Base-by-base conservation (phyloP, 345 rosid genomes). In the Ceriops decandra region DNA sequence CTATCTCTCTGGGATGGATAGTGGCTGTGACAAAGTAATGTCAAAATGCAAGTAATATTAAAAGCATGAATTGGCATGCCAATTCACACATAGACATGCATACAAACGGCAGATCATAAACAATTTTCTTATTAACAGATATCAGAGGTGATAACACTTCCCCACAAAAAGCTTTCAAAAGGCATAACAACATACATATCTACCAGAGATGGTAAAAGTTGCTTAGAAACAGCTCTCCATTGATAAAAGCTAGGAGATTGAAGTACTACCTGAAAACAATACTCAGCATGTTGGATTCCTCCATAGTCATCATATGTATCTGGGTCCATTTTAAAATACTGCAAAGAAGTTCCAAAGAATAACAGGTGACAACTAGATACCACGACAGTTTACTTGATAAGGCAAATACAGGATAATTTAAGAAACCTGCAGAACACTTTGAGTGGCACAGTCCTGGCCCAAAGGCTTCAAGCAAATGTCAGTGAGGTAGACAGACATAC, bases 391-490 rank as follows among this genome's bases (percentile, higher is more conserved):
- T 19, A 66, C 52, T 64, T 57, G 36, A 57, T 46, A 47, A 22
- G 36, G 51, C 46, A n/a, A 38, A 46, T 35, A 21, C 9, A 65
- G 49, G 47, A 71, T 63, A 59, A 57, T 49, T 30, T 56, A 27
- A 73, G 24, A 46, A 73, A 70, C 74, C 79, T 69, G 79, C 32
- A 69, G 42, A 65, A 75, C 57, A 65, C 70, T 70, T 75, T 75
- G 77, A 42, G 72, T 73, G 13, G 77, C 77, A 67, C 77, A 73
- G 54, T 73, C 77, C 35, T 67, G 35, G 28, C 62, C 77, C 51
- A 73, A 53, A 67, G 77, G 77, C 67, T 73, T 73, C 77, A 73
- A 61, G 72, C 77, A 73, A 60, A 73, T 73, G 52, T 73, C 77
- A 53, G 68, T 67, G 16, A 73, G 72, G 62, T 72, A 73, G n/a